Percentiles rank a stretch among this genome's conserved stretches.
phyloP scores from a whole-genome alignment of 176 grass and related monocot genomes.

The Paspalum notatum region DNA sequence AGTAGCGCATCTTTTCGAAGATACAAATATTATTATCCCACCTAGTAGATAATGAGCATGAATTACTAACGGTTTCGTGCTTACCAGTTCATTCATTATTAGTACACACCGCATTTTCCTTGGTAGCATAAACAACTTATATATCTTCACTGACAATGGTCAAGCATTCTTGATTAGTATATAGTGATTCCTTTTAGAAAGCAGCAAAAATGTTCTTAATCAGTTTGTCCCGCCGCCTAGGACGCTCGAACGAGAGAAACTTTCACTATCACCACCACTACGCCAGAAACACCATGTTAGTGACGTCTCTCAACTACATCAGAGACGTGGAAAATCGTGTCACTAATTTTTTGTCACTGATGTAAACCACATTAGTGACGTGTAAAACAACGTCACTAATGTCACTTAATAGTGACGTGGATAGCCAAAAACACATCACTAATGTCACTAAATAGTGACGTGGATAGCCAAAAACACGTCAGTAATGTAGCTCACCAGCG shows the following conservation, averaged over 20 bases:
- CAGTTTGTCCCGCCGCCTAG: background rate
- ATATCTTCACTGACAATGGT: conserved; percentile 4
- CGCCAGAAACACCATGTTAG: no score
- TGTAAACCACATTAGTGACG: no score
- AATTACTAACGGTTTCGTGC: background rate
- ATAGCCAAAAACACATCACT: no score
- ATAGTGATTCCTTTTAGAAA: background rate
- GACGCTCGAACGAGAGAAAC: background rate
- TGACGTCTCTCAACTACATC: no score
- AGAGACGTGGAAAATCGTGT: no score
- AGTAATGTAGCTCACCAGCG: no score
- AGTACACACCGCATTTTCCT: background rate
- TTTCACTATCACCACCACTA: conserved; percentile 14
- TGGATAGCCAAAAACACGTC: no score
- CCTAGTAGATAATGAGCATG: background rate
- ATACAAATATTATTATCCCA: background rate
- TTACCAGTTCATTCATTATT: background rate
- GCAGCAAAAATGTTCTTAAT: background rate
- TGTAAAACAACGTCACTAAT: no score
- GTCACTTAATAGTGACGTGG: no score
- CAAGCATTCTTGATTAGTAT: background rate
- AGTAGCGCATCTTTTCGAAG: background rate
- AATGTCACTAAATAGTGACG: no score
- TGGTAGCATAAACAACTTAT: background rate
- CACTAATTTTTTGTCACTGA: no score